Conservation (phyloP, 345 rosid genomes). For the Hibiscus syriacus region DNA sequence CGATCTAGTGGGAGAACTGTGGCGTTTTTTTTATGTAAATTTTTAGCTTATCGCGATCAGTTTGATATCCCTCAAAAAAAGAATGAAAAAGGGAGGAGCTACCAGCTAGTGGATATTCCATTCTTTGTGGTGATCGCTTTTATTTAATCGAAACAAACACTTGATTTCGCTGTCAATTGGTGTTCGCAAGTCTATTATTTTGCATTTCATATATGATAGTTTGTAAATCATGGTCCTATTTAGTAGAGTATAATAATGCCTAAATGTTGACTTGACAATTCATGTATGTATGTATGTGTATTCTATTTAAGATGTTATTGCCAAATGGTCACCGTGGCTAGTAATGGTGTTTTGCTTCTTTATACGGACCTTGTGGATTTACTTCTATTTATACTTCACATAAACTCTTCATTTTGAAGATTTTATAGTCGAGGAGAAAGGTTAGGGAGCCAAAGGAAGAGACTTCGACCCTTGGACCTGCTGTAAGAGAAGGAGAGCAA, state of each 20-base stretch:
- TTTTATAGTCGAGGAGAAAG: conserved; percentile 55
- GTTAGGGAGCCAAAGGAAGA: conserved; percentile 81
- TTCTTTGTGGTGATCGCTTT: too few relatives aligned
- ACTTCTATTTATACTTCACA: not conserved
- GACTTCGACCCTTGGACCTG: conserved; percentile 14
- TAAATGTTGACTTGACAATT: not conserved
- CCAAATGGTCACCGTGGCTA: not conserved
- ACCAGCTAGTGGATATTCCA: too few relatives aligned
- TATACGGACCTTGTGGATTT: not conserved
- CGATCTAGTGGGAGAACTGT: not conserved
- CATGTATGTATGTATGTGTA: not conserved
- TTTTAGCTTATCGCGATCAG: not conserved
- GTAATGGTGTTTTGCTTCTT: not conserved
- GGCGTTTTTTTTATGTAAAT: not conserved
- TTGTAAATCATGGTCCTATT: not conserved
- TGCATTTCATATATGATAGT: not conserved
- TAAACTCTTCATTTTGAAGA: not conserved
- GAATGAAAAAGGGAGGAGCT: too few relatives aligned
- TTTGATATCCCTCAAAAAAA: too few relatives aligned
- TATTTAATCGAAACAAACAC: not conserved
- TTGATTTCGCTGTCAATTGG: too few relatives aligned
- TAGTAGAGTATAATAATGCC: not conserved
- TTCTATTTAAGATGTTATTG: not conserved
- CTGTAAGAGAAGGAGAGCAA: conserved; percentile 30
- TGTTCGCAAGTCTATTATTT: not conserved